Base-by-base conservation (phyloP, 768 basidiomycete species). In the Basidioascus undulatus region DNA sequence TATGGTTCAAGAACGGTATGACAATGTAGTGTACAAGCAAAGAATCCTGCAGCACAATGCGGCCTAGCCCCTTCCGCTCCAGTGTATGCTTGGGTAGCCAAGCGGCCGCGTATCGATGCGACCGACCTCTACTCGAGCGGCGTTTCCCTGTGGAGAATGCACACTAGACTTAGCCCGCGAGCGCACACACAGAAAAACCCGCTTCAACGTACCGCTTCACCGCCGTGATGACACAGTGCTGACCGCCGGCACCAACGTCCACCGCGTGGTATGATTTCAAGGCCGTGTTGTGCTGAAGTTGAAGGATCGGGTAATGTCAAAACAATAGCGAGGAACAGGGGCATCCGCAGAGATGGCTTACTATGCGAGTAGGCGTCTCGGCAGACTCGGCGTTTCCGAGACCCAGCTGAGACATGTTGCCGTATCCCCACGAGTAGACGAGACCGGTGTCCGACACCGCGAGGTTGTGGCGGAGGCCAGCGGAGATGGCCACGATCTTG, bases 351-450 rank as follows among this genome's bases (percentile, higher is more conserved):
- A 32, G 35, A n/a, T 16, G 13, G 26, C 30, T 18, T 18, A 33
- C 33, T 28, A 53, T 38, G 27, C 57, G 41, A 2, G 51, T 55
- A 13, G 61, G 61, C 6, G 52, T 52, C 34, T 54, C 51, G 10
- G 57, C 54, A 16, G 54, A 51, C 30, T 57, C 56, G 27, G 52
- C 51, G 27, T 58, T 44, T 2, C 62, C 63, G 8, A 61, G 51
- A 23, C 63, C 63, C 32, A 65, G 52, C 46, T 65, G 60, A 24
- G 50, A 47, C 24, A 44, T 40, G 34, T 52, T 48, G 13, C 61
- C 61, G 39, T 57, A 49, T 25, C 63, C 63, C 61, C 62, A 65
- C 2, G 57, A 46, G 45, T 63, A 65, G 12, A 60, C 58, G 40
- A 56, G 51, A 1, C 62, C 63, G 10, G 55, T 55, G 12, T 49